Evolutionary conservation across 176 grass and related monocot genomes (phyloP).

Genomic region (Ensete glaucum): DNA sequence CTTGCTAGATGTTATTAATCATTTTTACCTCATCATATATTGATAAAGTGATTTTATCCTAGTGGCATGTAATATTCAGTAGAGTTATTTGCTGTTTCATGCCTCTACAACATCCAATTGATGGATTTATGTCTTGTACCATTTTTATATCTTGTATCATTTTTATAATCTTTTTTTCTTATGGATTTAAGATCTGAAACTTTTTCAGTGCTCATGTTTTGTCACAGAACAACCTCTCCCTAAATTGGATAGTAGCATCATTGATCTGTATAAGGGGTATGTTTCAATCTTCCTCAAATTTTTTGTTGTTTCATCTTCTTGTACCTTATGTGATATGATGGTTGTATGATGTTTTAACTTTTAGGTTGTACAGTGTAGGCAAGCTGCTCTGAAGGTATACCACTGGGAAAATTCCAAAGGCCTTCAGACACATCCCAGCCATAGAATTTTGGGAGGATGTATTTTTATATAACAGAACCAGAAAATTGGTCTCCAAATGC

Average conservation of each 20-base stretch:
- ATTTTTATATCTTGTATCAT: background rate
- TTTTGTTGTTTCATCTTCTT: background rate
- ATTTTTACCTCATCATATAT: no score
- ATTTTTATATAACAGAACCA: slow-evolving; percentile 74
- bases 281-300: background rate
- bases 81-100: no score
- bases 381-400: slow-evolving; percentile 69
- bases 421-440: slow-evolving; percentile 67
- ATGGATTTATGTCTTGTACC: background rate
- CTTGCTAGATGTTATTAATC: background rate
- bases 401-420: slow-evolving; percentile 70
- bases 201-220: background rate
- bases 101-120: background rate
- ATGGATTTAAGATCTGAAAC: background rate
- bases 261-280: slow-evolving; percentile 72
- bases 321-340: background rate
- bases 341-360: background rate
- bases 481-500: slow-evolving; percentile 88
- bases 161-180: background rate
- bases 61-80: no score
- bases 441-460: slow-evolving; percentile 68
- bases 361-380: slow-evolving; percentile 49
- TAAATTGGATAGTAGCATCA: slow-evolving; percentile 42
- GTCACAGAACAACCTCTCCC: slow-evolving; percentile 45
- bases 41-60: no score